phyloP scores from a whole-genome alignment of 2,329 filamentous ascomycete genomes.

The Aspergillus piperis region DNA sequence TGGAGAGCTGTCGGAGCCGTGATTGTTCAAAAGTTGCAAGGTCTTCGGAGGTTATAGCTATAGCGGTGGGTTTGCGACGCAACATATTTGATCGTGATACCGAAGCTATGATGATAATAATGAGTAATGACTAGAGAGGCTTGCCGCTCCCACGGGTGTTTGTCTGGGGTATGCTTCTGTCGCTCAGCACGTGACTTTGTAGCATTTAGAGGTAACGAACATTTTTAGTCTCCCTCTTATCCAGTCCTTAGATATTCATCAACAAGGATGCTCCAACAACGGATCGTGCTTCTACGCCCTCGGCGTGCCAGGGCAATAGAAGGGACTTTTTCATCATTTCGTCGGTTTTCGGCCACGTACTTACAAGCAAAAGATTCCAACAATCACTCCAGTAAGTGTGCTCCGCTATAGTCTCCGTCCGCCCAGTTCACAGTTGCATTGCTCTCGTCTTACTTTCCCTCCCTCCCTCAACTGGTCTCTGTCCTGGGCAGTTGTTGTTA shows the following conservation, averaged over 20 bases:
- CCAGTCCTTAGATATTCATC: neutral
- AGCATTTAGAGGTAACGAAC: slow-evolving; percentile 1
- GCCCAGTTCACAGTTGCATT: neutral
- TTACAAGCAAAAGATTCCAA: slow-evolving; percentile 19
- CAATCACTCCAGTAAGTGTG: slow-evolving; percentile 30
- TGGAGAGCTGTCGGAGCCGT: slow-evolving; percentile 33
- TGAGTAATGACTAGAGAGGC: neutral
- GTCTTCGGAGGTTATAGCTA: slow-evolving; percentile 52
- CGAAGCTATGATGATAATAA: neutral
- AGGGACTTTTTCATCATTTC: slow-evolving; percentile 18
- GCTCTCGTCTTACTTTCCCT: neutral
- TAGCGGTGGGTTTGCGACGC: slow-evolving; percentile 54
- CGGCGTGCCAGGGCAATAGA: slow-evolving; percentile 18
- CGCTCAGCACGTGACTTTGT: slow-evolving; percentile 10
- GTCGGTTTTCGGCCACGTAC: slow-evolving; percentile 31
- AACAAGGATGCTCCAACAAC: slow-evolving; percentile 32
- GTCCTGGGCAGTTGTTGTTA: neutral
- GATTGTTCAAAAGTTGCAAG: slow-evolving; percentile 50
- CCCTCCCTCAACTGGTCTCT: neutral
- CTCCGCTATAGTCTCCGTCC: neutral
- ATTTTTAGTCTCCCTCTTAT: neutral
- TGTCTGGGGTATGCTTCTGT: neutral
- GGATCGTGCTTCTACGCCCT: slow-evolving; percentile 11
- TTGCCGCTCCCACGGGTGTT: no score
- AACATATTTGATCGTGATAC: slow-evolving; percentile 43